Percentiles rank a stretch among this genome's conserved stretches.
Conservation (phyloP, 2,329 filamentous ascomycete genomes). For the Colletotrichum sublineola region DNA sequence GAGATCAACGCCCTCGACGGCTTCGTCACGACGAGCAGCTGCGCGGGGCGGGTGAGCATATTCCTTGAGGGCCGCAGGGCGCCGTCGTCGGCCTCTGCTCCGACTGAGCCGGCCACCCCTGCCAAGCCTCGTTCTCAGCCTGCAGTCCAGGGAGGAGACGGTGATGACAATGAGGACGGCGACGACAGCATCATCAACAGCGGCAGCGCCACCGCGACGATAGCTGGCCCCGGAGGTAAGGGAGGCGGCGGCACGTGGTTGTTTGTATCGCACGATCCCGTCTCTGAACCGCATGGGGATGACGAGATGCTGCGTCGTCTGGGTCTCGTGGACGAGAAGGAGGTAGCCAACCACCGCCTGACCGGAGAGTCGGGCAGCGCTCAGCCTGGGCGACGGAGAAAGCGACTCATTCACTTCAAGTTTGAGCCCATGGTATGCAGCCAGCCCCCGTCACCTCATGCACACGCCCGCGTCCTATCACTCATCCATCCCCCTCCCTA, state of each 20-base stretch:
- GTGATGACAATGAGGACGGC: too few species aligned
- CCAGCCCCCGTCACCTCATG: constrained; percentile 18
- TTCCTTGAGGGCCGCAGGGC: constrained; percentile 82
- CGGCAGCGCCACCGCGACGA: constrained; percentile 45
- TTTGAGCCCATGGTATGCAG: constrained; percentile 91
- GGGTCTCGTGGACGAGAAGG: constrained; percentile 51
- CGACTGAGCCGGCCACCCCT: constrained; percentile 37
- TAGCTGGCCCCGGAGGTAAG: constrained; percentile 82
- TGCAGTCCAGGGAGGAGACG: constrained; percentile 34
- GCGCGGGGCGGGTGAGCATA: constrained; percentile 87
- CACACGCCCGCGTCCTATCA: background rate
- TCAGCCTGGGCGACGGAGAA: constrained; percentile 47
- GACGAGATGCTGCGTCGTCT: constrained; percentile 50
- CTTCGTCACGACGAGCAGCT: constrained; percentile 93
- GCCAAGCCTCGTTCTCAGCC: constrained; percentile 26
- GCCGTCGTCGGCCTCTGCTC: background rate
- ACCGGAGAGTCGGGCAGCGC: constrained; percentile 28
- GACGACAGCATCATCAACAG: constrained; percentile 22
- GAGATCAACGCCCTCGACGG: constrained; percentile 82
- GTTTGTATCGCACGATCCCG: constrained; percentile 86
- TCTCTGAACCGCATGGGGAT: constrained; percentile 52
- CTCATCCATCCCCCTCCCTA: background rate
- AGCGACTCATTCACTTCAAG: constrained; percentile 82
- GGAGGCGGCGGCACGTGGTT: constrained; percentile 88
- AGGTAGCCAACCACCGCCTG: background rate